phyloP scores from a whole-genome alignment of 2,329 filamentous ascomycete species.

The Colletotrichum cereale region DNA sequence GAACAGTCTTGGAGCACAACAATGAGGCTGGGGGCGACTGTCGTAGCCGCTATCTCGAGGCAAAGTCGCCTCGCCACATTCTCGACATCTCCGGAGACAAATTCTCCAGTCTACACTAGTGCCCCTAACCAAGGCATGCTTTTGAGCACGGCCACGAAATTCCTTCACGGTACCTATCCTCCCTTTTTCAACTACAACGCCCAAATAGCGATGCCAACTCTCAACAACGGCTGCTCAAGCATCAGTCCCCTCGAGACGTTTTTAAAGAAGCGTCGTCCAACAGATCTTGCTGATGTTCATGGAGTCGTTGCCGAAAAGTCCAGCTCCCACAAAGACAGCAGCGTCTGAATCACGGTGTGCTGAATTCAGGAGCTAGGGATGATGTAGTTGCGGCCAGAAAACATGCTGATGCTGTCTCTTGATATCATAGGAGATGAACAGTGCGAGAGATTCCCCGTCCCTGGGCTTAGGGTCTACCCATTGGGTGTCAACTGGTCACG shows the following conservation, averaged over 20 bases:
- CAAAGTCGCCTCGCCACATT: conserved; percentile 47
- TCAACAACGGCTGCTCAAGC: conserved; percentile 40
- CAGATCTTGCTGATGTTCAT: neutral
- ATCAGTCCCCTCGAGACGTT: conserved; percentile 8
- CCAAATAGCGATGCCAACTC: conserved; percentile 46
- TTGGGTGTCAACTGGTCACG: neutral
- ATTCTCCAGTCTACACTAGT: conserved; percentile 50
- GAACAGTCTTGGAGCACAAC: conserved; percentile 51
- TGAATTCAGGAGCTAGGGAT: no score
- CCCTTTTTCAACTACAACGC: conserved; percentile 46
- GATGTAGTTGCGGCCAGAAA: neutral
- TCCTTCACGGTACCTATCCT: conserved; percentile 53
- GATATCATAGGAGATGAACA: neutral
- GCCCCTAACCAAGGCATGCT: conserved; percentile 50
- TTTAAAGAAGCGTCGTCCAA: conserved; percentile 20
- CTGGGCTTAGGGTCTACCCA: neutral
- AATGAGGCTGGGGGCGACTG: conserved; percentile 46
- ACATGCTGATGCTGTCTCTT: neutral
- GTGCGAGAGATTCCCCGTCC: neutral
- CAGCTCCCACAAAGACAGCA: conserved; percentile 13
- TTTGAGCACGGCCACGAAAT: conserved; percentile 51
- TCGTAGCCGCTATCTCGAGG: conserved; percentile 43
- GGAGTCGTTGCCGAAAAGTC: neutral
- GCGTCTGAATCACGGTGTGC: neutral
- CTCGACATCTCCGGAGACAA: conserved; percentile 50